Percentiles rank a stretch among this genome's conserved stretches.
phyloP scores from a whole-genome alignment of 106 monocot species.

The Posidonia australis region DNA sequence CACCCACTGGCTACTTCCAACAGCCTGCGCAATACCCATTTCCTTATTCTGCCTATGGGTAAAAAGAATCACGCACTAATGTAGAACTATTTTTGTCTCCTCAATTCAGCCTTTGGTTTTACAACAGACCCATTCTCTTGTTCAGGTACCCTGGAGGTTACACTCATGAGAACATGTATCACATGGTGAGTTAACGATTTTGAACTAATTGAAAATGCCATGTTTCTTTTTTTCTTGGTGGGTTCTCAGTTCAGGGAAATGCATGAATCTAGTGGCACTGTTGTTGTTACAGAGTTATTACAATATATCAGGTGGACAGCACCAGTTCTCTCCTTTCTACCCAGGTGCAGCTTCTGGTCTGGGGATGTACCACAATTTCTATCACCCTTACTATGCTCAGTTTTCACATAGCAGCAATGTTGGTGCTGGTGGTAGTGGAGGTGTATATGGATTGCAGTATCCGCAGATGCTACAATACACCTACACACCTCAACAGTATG shows the following conservation, averaged over 20 bases:
- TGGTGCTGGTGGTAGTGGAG: slow-evolving; percentile 9
- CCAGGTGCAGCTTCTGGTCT: slow-evolving; percentile 10
- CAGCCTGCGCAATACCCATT: slow-evolving; percentile 38
- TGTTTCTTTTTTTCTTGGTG: neutral
- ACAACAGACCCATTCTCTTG: neutral
- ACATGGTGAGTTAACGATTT: slow-evolving; percentile 30
- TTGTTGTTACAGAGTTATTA: slow-evolving; percentile 31
- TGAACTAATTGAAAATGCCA: no score
- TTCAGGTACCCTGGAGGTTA: slow-evolving; percentile 47
- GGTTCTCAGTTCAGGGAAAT: neutral
- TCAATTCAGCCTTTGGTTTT: no score
- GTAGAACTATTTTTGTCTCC: neutral
- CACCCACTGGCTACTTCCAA: slow-evolving; percentile 24
- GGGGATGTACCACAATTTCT: slow-evolving; percentile 25
- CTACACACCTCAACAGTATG: slow-evolving; percentile 34
- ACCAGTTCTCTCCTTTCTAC: slow-evolving; percentile 38
- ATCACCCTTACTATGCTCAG: slow-evolving; percentile 36
- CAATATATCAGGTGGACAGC: slow-evolving; percentile 25
- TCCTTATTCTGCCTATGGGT: slow-evolving; percentile 48
- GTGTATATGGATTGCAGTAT: slow-evolving; percentile 25
- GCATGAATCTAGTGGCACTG: neutral
- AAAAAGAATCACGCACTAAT: neutral
- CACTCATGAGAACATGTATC: slow-evolving; percentile 47
- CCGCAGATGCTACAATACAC: slow-evolving; percentile 53
- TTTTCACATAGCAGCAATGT: slow-evolving; percentile 14